A percentile compares a stretch with the other conserved stretches of the same genome.
Evolutionary conservation across 2,329 filamentous ascomycete species (phyloP).

Genomic region (Aspergillus eucalypticola): DNA sequence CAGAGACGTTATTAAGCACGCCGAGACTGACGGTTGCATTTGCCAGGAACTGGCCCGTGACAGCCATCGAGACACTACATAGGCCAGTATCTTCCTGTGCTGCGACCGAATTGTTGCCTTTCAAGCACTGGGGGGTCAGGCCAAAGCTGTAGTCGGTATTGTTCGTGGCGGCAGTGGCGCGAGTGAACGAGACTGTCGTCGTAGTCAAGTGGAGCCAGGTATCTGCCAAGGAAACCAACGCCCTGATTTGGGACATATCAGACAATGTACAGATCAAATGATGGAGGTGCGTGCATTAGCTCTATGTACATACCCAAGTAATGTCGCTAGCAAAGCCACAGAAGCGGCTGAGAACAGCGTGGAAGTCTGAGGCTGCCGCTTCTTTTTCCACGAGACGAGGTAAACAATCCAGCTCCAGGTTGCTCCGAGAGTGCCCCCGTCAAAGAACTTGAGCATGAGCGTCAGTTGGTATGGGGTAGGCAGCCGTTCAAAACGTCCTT

Average conservation of each 20-base stretch:
- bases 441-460: constrained; percentile 18
- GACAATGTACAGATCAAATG: neutral
- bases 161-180: constrained; percentile 1
- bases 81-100: neutral
- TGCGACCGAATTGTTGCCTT: neutral
- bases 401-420: constrained; percentile 21
- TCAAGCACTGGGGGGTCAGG: neutral
- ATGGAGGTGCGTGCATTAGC: neutral
- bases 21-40: neutral
- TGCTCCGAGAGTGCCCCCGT: constrained; percentile 13
- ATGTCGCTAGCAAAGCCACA: neutral
- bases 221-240: constrained; percentile 22
- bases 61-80: neutral
- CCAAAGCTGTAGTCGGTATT: constrained; percentile 7
- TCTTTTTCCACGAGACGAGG: constrained; percentile 17
- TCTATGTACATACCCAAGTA: neutral
- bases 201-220: constrained; percentile 30
- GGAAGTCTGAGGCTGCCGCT: constrained; percentile 8
- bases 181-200: constrained; percentile 22
- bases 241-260: neutral
- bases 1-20: neutral
- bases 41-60: neutral
- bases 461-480: constrained; percentile 23
- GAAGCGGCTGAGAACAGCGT: constrained; percentile 5
- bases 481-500: constrained; percentile 11